Evolutionary conservation across 345 rosid species (phyloP).

Genomic region (Eucalyptus urophylla): DNA sequence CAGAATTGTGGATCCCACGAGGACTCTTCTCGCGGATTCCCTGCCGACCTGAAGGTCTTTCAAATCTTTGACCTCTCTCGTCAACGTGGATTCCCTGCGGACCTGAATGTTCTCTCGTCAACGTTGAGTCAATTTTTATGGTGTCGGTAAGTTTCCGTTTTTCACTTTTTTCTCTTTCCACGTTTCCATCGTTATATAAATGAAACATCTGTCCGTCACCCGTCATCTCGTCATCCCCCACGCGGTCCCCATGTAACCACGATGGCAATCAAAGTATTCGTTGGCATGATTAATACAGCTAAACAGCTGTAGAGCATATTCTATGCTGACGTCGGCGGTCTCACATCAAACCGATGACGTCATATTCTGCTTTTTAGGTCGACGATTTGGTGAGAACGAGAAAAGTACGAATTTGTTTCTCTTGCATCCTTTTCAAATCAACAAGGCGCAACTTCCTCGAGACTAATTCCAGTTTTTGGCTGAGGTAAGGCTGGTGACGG

Average conservation of each 20-base stretch:
- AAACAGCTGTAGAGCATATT: no score
- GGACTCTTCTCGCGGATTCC: conserved; percentile 4
- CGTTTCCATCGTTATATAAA: background rate
- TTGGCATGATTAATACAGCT: no score
- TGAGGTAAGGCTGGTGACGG: background rate
- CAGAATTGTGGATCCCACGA: no score
- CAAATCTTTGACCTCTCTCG: no score
- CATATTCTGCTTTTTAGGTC: background rate
- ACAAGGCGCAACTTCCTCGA: background rate
- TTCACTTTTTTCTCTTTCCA: background rate
- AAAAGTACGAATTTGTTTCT: background rate
- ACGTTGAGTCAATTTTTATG: background rate
- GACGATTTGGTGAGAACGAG: background rate
- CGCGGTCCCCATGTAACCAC: background rate
- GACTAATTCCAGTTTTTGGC: background rate
- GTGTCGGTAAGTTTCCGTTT: background rate
- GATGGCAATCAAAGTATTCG: background rate
- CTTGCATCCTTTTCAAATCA: background rate
- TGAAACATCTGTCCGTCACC: no score
- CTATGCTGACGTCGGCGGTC: background rate
- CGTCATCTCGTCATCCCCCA: background rate
- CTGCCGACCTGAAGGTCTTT: no score
- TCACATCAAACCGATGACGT: background rate
- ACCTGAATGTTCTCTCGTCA: background rate
- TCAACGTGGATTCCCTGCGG: no score